These are phyloP conservation scores for Citrus sinensis DNA, from an alignment of 345 rosid species.

Conservation along the genomic window DVS_A1.0 CM039165.1:30629501-30630000, in stretches of 20 bases:
- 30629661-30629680: conserved; percentile 88
- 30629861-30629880: conserved; percentile 64
- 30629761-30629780: conserved; percentile 79
- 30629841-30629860: conserved; percentile 68
- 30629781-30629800: conserved; percentile 81
- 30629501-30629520: conserved; percentile 62
- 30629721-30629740: conserved; percentile 86
- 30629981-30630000: too few relatives aligned
- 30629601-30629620: not conserved
- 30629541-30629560: conserved; percentile 60
- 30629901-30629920: not conserved
- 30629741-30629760: conserved; percentile 92
- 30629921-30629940: not conserved
- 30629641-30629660: not conserved
- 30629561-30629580: conserved; percentile 78
- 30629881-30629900: conserved; percentile 45
- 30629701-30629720: conserved; percentile 79
- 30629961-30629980: not conserved
- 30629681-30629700: conserved; percentile 81
- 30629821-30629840: conserved; percentile 42
- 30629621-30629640: not conserved
- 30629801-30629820: conserved; percentile 71
- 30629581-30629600: not conserved
- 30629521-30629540: conserved; percentile 40
- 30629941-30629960: not conserved